These are phyloP conservation scores for Alternaria novae-zelandiae DNA, from an alignment of 2,329 filamentous ascomycete genomes.

Conservation along the genomic window DNA sequence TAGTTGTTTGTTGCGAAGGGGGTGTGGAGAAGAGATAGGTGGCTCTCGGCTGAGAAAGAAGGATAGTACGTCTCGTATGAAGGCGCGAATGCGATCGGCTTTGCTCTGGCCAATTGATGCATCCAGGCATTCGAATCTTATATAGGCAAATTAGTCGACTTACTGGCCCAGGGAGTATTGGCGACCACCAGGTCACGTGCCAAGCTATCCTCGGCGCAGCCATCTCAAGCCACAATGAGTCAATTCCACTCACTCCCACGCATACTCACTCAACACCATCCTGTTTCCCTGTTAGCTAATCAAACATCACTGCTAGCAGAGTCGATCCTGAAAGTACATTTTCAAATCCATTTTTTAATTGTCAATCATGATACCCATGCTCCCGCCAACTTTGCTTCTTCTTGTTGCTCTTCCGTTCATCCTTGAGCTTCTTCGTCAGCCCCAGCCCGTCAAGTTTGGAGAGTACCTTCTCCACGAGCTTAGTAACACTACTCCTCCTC, in stretches of 20 bases:
- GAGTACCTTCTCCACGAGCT: slow-evolving; percentile 19
- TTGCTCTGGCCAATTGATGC: not conserved
- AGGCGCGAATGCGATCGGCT: not conserved
- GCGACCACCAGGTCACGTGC: not conserved
- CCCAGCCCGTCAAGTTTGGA: slow-evolving; percentile 14
- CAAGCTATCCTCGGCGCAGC: not conserved
- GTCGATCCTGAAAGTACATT: not conserved
- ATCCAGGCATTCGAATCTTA: not conserved
- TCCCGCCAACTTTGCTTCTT: not conserved
- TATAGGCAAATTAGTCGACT: not conserved
- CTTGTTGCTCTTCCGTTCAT: not conserved
- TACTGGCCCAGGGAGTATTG: not conserved
- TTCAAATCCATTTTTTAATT: not conserved
- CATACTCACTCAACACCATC: not conserved
- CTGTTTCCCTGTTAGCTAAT: not conserved
- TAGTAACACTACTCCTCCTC: slow-evolving; percentile 4
- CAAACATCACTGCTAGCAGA: not conserved
- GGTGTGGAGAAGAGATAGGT: too few species aligned
- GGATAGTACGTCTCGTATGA: not conserved
- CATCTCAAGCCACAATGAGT: not conserved
- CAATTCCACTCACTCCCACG: not conserved
- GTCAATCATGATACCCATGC: not conserved
- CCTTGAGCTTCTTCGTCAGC: slow-evolving; percentile 10
- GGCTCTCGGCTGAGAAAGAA: not conserved
- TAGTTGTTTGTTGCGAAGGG: not conserved